Percentiles rank a stretch among this genome's conserved stretches.
phyloP scores from a whole-genome alignment of 2,329 filamentous ascomycete species.

The Achaetomium macrosporum region DNA sequence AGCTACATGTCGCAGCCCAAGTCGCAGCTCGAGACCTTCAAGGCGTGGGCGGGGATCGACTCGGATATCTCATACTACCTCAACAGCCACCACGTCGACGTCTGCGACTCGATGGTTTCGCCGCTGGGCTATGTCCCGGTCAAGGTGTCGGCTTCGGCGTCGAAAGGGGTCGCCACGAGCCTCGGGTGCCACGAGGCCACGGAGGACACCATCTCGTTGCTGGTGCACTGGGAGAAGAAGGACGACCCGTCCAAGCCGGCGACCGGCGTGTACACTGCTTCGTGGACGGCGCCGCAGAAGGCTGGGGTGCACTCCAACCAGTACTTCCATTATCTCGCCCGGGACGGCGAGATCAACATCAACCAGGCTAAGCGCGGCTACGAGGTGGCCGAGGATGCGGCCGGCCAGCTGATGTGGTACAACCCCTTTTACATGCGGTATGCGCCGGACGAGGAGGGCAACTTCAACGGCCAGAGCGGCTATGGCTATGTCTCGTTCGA shows the following conservation, averaged over 20 bases:
- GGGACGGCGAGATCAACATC: slow-evolving; percentile 76
- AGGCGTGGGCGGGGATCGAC: slow-evolving; percentile 86
- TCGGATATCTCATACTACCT: slow-evolving; percentile 95
- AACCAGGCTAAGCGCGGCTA: slow-evolving; percentile 94
- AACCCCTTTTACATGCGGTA: slow-evolving; percentile 97
- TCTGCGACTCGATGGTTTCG: slow-evolving; percentile 87
- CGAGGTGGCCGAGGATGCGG: slow-evolving; percentile 79
- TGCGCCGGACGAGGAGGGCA: slow-evolving; percentile 88
- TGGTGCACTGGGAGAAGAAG: slow-evolving; percentile 81
- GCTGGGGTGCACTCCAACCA: slow-evolving; percentile 96
- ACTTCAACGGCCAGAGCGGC: slow-evolving; percentile 84
- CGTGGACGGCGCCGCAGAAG: slow-evolving; percentile 88
- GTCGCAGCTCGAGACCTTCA: slow-evolving; percentile 88
- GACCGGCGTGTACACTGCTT: slow-evolving; percentile 87
- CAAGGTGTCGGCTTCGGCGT: slow-evolving; percentile 70
- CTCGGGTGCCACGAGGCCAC: slow-evolving; percentile 75
- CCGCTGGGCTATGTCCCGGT: slow-evolving; percentile 65
- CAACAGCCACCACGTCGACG: slow-evolving; percentile 90
- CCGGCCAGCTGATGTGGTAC: slow-evolving; percentile 70
- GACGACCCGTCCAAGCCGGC: slow-evolving; percentile 63
- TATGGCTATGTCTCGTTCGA: slow-evolving; percentile 94
- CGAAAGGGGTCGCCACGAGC: slow-evolving; percentile 69
- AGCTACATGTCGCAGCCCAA: slow-evolving; percentile 94
- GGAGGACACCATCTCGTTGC: slow-evolving; percentile 87
- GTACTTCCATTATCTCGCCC: slow-evolving; percentile 91